These are phyloP conservation scores for Cutaneotrichosporon sp. DNA, from an alignment of 1,284 basidiomycete species.

Conservation along the genomic window DNA sequence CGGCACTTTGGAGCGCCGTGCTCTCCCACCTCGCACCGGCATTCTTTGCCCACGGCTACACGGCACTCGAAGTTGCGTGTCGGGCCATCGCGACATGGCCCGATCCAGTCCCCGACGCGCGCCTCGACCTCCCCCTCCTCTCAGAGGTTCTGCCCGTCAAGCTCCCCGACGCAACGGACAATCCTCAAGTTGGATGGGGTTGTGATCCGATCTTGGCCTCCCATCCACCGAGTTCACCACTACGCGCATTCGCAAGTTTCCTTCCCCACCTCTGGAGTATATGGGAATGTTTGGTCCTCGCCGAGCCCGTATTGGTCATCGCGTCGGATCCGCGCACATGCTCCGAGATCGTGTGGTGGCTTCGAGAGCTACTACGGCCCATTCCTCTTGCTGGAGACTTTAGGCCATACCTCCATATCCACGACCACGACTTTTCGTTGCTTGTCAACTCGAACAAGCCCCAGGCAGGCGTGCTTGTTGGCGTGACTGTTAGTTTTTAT, in stretches of 20 bases:
- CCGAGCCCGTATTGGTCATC: constrained; percentile 84
- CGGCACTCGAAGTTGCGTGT: constrained; percentile 81
- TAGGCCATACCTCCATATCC: constrained; percentile 92
- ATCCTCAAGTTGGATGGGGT: constrained; percentile 60
- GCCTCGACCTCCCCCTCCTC: constrained; percentile 74
- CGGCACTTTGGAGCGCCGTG: constrained; percentile 73
- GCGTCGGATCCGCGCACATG: constrained; percentile 76
- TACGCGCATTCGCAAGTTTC: constrained; percentile 72
- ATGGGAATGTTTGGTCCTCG: constrained; percentile 86
- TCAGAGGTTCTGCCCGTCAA: constrained; percentile 71
- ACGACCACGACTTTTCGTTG: constrained; percentile 76
- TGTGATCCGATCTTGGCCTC: constrained; percentile 66
- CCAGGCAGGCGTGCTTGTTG: constrained; percentile 76
- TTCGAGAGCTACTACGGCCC: constrained; percentile 85
- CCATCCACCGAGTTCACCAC: constrained; percentile 66
- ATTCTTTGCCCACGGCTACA: constrained; percentile 69
- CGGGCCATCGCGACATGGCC: constrained; percentile 81
- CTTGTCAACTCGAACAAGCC: constrained; percentile 82
- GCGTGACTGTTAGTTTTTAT: constrained; percentile 64
- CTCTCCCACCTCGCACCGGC: constrained; percentile 71
- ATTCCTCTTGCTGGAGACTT: constrained; percentile 82
- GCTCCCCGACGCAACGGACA: constrained; percentile 67
- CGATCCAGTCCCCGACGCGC: constrained; percentile 63
- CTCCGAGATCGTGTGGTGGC: constrained; percentile 79
- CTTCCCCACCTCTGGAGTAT: constrained; percentile 83